Evolutionary conservation across 2,329 filamentous ascomycete species (phyloP).

Genomic region (Fusarium brevicatenulatum): DNA sequence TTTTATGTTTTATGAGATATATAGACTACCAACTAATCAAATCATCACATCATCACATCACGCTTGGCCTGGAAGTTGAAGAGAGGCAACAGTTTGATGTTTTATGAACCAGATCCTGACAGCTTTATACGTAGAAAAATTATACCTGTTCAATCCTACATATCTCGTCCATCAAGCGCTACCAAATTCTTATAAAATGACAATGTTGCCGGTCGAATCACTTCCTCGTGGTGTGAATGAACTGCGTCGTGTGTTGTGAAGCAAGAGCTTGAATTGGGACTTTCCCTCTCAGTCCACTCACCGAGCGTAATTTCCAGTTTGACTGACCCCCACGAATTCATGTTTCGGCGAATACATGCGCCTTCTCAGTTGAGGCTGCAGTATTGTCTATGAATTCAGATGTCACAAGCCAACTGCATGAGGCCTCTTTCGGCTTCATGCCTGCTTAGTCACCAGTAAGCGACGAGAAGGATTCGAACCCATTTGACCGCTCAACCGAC

Average conservation of each 20-base stretch:
- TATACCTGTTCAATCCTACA: not conserved
- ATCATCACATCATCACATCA: not conserved
- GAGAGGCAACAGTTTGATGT: not conserved
- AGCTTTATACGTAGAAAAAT: not conserved
- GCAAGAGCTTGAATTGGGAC: not conserved
- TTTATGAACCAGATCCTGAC: not conserved
- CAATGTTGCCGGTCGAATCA: too few relatives aligned
- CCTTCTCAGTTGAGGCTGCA: not conserved
- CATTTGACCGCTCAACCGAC: not conserved
- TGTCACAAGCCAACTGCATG: not conserved
- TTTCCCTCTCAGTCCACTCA: not conserved
- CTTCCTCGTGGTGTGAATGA: not conserved
- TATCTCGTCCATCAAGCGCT: not conserved
- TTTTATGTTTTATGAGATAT: not conserved
- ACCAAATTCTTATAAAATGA: too few relatives aligned
- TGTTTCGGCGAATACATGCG: not conserved
- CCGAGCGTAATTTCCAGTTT: not conserved
- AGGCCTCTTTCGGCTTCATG: not conserved
- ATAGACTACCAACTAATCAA: not conserved
- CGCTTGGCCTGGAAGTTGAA: not conserved
- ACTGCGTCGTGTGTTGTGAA: not conserved
- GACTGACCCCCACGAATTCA: not conserved
- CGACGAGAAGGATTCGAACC: not conserved
- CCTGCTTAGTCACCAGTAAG: conserved; percentile 10
- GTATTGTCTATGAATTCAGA: not conserved